Base-by-base conservation (phyloP, 2,329 filamentous ascomycete genomes). In the Lachnellula occidentalis region DNA sequence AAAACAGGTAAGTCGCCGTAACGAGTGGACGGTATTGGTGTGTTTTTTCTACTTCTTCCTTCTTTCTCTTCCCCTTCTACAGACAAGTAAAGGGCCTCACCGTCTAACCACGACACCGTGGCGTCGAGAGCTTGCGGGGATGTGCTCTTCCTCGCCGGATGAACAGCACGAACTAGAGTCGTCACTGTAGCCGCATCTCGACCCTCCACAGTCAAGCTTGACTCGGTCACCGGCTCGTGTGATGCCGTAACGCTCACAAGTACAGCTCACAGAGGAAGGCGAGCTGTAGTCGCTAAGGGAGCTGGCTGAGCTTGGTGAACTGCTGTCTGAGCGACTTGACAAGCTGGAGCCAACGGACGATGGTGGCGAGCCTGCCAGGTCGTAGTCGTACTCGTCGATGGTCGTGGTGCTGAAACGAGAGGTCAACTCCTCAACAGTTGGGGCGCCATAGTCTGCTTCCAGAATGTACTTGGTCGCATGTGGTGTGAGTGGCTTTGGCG, bases 191-290 rank as follows among this genome's bases (percentile, higher is more conserved):
- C 90, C 89, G 75, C 92, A 96, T 71, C 90, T 86, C 58, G 85
- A 78, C 64, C 92, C 92, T 65, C 91, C 91, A 70, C 92, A 97
- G 82, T 96, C 92, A 72, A 96, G 85, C 82, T 92, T 94, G 81
- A 97, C 88, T 68, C 92, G 86, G 73, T 95, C 88, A 69, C 92
- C 91, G 72, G 87, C 86, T 75, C 91, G 88, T 61, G 92, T 96
- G 78, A 97, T 95, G 66, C 92, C 92, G 78, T 94, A 96, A 76
- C 92, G 89, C 74, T 96, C 90, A 76, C 92, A 97, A 61, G 87
- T 91, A 83, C 94, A 97, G 71, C 80, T 81, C 68, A 81, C 86
- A 74, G 83, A 85, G 67, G 87, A 88, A 50, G 87, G 90, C 73
- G 85, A 88, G 78, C 89, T 90, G 72, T 90, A 92, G 65, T 86